Conservation (phyloP, 768 basidiomycete genomes). For the Porphyrellus cyaneotinctus region DNA sequence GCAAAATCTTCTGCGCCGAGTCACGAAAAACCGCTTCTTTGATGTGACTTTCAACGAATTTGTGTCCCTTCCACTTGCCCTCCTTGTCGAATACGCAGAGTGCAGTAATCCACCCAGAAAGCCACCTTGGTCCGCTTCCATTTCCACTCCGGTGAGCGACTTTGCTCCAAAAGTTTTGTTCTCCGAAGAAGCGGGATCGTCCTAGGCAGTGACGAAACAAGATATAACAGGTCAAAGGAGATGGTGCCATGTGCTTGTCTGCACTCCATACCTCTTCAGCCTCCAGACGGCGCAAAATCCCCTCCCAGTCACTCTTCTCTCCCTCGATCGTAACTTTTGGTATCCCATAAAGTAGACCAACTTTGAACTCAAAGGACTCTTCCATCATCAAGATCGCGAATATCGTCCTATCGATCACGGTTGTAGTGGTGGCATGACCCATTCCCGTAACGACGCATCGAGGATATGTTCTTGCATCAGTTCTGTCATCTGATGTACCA, state of each 20-base stretch:
- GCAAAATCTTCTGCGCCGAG: background rate
- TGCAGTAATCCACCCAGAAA: background rate
- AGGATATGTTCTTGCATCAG: conserved; percentile 11
- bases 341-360: background rate
- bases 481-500: conserved; percentile 9
- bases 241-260: conserved; percentile 18
- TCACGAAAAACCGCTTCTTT: background rate
- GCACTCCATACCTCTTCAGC: conserved; percentile 32
- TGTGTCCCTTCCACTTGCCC: background rate
- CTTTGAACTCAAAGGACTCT: conserved; percentile 29
- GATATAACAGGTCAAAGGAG: conserved; percentile 28
- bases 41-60: no score
- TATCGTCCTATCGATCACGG: conserved; percentile 29
- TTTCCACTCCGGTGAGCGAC: background rate
- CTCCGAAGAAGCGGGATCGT: background rate
- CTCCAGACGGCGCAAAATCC: conserved; percentile 34
- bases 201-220: background rate
- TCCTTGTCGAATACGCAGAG: background rate
- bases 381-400: conserved; percentile 38
- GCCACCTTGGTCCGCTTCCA: background rate
- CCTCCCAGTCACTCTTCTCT: conserved; percentile 31
- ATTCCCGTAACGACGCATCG: conserved; percentile 19
- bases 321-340: conserved; percentile 2
- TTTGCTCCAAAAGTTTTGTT: background rate
- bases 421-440: conserved; percentile 31